Conservation (phyloP, 2,329 filamentous ascomycete genomes). For the Colletotrichum viniferum region DNA sequence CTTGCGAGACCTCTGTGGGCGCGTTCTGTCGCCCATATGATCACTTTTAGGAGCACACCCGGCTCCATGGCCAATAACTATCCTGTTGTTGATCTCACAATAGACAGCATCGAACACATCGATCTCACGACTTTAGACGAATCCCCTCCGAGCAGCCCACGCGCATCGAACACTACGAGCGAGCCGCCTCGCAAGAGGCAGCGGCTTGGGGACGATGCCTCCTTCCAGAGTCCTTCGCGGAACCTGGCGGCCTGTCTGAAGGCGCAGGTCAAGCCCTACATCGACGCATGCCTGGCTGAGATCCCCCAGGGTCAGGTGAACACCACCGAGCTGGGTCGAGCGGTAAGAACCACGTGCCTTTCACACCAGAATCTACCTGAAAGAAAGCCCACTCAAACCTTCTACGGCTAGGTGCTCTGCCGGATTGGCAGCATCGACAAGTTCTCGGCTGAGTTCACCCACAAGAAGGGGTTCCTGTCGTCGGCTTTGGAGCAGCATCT, state of each 20-base stretch:
- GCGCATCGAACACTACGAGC: not conserved
- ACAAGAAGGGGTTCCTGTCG: not conserved
- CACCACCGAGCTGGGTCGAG: conserved; percentile 30
- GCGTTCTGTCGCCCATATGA: not conserved
- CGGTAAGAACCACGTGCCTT: conserved; percentile 29
- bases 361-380: conserved; percentile 20
- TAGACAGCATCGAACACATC: conserved; percentile 27
- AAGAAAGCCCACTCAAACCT: not conserved
- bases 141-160: conserved; percentile 13
- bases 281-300: conserved; percentile 28
- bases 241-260: conserved; percentile 29
- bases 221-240: conserved; percentile 3
- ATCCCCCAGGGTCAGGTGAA: conserved; percentile 28
- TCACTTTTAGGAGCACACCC: not conserved
- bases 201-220: conserved; percentile 27
- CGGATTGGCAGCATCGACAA: not conserved
- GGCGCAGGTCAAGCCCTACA: conserved; percentile 36
- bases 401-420: not conserved
- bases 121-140: conserved; percentile 29
- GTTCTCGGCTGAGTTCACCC: not conserved
- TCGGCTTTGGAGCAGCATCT: not conserved
- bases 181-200: conserved; percentile 35
- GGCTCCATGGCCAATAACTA: not conserved
- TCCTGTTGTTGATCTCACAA: not conserved
- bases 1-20: not conserved